Conservation (phyloP, 495 filamentous ascomycete genomes). For the Parachaetomium inaequale region DNA sequence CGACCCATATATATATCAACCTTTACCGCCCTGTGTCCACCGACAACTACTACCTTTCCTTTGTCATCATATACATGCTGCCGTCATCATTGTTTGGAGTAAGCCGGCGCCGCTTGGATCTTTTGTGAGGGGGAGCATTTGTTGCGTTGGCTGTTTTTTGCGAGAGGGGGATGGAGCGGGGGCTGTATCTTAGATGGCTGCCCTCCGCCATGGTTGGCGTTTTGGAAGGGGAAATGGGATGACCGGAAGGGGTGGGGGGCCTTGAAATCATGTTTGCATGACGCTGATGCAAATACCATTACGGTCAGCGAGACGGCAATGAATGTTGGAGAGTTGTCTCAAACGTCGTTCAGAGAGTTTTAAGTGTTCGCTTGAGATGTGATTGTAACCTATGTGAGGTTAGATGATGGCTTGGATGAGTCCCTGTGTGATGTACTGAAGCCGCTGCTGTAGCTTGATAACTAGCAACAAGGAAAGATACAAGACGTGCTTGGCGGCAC, state of each 20-base stretch:
- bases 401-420: too few species aligned
- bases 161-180: neutral
- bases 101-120: slow-evolving; percentile 8
- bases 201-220: neutral
- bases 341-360: neutral
- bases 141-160: neutral
- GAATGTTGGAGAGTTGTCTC: neutral
- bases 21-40: neutral
- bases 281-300: slow-evolving; percentile 3
- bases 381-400: neutral
- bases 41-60: neutral
- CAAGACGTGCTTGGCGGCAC: too few species aligned
- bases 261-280: slow-evolving; percentile 3
- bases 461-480: too few species aligned
- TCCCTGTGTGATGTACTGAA: too few species aligned
- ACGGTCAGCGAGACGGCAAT: neutral
- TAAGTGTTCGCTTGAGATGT: too few species aligned
- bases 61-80: neutral
- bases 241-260: too few species aligned
- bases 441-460: too few species aligned
- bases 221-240: neutral
- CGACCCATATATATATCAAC: neutral
- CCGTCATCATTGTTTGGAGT: slow-evolving; percentile 12
- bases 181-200: neutral
- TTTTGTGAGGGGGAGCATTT: neutral